These are phyloP conservation scores for Cryptococcus neoformans DNA, from an alignment of 1,284 basidiomycete genomes.

Conservation along the genomic window DNA sequence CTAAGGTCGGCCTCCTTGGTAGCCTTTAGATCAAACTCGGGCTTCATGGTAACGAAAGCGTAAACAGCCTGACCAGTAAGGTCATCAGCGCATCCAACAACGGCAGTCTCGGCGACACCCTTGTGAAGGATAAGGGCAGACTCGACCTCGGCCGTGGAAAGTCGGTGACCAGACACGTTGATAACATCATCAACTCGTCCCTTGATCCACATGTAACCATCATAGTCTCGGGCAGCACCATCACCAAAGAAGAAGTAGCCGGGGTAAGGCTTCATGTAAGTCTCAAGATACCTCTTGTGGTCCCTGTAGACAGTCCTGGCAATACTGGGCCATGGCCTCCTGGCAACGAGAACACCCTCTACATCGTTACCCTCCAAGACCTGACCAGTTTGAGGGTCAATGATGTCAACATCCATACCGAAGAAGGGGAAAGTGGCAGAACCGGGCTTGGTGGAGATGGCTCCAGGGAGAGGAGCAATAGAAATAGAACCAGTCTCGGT, in stretches of 20 bases:
- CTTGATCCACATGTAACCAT: slow-evolving; percentile 99
- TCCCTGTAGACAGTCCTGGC: slow-evolving; percentile 93
- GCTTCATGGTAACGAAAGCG: slow-evolving; percentile 67
- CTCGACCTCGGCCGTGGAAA: slow-evolving; percentile 98
- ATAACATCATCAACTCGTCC: slow-evolving; percentile 76
- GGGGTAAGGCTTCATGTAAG: slow-evolving; percentile 71
- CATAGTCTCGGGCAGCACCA: slow-evolving; percentile 87
- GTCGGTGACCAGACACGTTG: slow-evolving; percentile 87
- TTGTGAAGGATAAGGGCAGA: slow-evolving; percentile 90
- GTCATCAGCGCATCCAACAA: slow-evolving; percentile 85
- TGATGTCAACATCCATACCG: slow-evolving; percentile 82
- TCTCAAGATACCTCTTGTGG: slow-evolving; percentile 88
- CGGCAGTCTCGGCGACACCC: slow-evolving; percentile 94
- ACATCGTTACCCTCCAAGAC: slow-evolving; percentile 77
- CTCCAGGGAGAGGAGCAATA: slow-evolving; percentile 92
- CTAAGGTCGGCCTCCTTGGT: slow-evolving; percentile 65
- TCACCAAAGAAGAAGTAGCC: slow-evolving; percentile 89
- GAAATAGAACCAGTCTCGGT: slow-evolving; percentile 97
- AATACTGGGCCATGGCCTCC: slow-evolving; percentile 90
- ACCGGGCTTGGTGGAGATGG: slow-evolving; percentile 93
- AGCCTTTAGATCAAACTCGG: slow-evolving; percentile 72
- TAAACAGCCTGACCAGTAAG: slow-evolving; percentile 72
- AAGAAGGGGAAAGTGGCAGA: slow-evolving; percentile 98
- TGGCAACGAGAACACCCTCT: slow-evolving; percentile 87
- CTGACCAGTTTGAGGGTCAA: slow-evolving; percentile 65